Percentiles rank a stretch among this genome's conserved stretches.
Evolutionary conservation across 768 basidiomycete genomes (phyloP).

Genomic region (Phanerochaete sordida): DNA sequence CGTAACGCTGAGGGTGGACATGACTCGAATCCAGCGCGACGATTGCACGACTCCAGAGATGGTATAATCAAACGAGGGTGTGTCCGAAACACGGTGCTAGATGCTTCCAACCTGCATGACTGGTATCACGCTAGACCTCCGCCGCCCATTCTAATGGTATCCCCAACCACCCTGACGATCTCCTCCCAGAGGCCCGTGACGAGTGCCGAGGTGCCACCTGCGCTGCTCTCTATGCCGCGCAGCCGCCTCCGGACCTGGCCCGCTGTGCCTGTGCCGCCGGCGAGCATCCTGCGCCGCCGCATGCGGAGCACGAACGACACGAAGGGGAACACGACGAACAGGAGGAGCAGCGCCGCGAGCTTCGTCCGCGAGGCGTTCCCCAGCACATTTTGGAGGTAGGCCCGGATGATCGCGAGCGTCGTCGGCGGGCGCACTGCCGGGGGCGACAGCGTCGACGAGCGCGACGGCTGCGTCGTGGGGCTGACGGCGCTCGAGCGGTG

Average conservation of each 20-base stretch:
- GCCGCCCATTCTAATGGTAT: conserved; percentile 7
- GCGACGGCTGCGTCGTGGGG: conserved; percentile 11
- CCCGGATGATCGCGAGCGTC: conserved; percentile 19
- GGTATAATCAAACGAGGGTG: background rate
- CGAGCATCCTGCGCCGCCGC: conserved; percentile 34
- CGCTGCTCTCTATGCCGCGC: background rate
- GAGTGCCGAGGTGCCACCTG: background rate
- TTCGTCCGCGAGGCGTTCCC: conserved; percentile 48
- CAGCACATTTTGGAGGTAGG: conserved; percentile 27
- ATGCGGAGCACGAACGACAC: conserved; percentile 49
- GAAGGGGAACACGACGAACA: conserved; percentile 40
- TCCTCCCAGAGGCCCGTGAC: background rate
- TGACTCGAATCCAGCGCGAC: no score
- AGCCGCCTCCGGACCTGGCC: background rate
- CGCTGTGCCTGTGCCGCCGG: background rate
- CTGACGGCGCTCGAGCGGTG: background rate
- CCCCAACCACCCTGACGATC: background rate
- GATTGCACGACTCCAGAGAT: no score
- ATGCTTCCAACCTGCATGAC: background rate
- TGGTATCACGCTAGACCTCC: conserved; percentile 1
- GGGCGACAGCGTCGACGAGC: conserved; percentile 12
- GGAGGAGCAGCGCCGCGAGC: conserved; percentile 40
- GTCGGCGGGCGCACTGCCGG: conserved; percentile 16
- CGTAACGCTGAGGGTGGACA: no score
- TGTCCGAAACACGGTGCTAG: background rate